Base-by-base conservation (phyloP, 371 early-diverging fungal genomes). In the Apophysomyces sp. region DNA sequence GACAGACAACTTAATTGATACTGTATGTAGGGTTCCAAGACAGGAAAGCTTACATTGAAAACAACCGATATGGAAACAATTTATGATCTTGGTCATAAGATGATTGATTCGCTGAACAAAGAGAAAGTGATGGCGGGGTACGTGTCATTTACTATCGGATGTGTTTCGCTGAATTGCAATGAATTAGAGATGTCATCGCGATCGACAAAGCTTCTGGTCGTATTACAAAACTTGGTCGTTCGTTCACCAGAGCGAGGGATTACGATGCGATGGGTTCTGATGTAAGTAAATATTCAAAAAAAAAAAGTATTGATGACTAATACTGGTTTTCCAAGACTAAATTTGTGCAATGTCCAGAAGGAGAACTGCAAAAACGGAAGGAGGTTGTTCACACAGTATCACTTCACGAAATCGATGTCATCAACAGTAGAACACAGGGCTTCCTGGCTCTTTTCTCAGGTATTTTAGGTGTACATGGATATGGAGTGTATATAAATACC, bases 51-150 rank as follows among this genome's bases (percentile, higher is more conserved):
- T 60, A 95, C 96, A 44, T 73, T 99, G 34, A 99, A 99, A 80
- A 99, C 99, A 21, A 97, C 97, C 26, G 99, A 99, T 60, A 99
- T 99, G 99, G 99, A 99, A 79, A 98, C 99, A 21, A 90, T 97
- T 52, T 99, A 98, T 76, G 99, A 98, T 70, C 79, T 99, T 65
- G 99, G 99, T 4, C 90, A 92, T 61, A 99, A 98, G 81, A 99
- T 99, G 98, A 94, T 98, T 66, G 94, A 94, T 61, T 83, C 95
- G 28, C 74, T 99, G 65, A 94, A 92, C 77, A 96, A 96, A 80
- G 99, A 99, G 67, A 99, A 97, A 77, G 95, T 98, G 28, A 86
- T 91, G 76, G 95, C 95, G 31, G 99, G 98, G 87, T 87, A 83
- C 31, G 49, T 5, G 7, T 13, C 24, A n/a, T 51, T 2, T 56